A percentile compares a stretch with the other conserved stretches of the same genome.
Conservation (phyloP, 1,139 yeast genomes). For the Taphrina populina region DNA sequence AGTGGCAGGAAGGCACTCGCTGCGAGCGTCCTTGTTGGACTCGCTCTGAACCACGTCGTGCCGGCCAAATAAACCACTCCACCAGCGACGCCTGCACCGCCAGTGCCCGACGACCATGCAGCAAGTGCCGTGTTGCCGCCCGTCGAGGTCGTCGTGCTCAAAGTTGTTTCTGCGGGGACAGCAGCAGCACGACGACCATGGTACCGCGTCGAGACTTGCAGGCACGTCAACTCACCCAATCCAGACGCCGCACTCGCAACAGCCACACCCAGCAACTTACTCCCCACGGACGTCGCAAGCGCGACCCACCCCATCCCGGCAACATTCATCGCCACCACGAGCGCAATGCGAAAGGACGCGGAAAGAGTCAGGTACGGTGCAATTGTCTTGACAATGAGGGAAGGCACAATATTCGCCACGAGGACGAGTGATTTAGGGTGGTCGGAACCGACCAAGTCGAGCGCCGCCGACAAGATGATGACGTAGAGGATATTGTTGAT, state of each 20-base stretch:
- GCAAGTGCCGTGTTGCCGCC: slow-evolving; percentile 58
- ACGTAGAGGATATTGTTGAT: slow-evolving; percentile 87
- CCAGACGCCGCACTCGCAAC: slow-evolving; percentile 86
- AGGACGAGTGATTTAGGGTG: slow-evolving; percentile 85
- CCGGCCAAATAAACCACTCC: slow-evolving; percentile 53
- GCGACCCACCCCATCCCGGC: slow-evolving; percentile 79
- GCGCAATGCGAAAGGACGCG: slow-evolving; percentile 55
- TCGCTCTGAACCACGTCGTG: slow-evolving; percentile 56
- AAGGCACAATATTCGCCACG: slow-evolving; percentile 82
- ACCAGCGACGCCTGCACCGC: slow-evolving; percentile 89
- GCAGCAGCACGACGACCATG: no score
- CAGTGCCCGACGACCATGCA: slow-evolving; percentile 93
- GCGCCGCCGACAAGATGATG: slow-evolving; percentile 56
- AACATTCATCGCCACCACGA: slow-evolving; percentile 60
- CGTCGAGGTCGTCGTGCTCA: no score
- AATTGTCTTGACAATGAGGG: slow-evolving; percentile 64
- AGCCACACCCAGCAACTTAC: slow-evolving; percentile 62
- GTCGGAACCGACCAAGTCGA: slow-evolving; percentile 75
- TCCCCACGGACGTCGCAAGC: slow-evolving; percentile 30
- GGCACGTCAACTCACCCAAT: slow-evolving; percentile 81
- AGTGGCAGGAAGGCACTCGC: slow-evolving; percentile 47
- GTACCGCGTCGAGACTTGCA: slow-evolving; percentile 71
- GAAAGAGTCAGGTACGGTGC: slow-evolving; percentile 65
- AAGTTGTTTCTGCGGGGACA: no score
- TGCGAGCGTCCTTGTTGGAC: slow-evolving; percentile 50